Percentiles rank a stretch among this genome's conserved stretches.
Evolutionary conservation across 805 yeast genomes (phyloP).

Genomic region (Kockiozyma suomiensis): DNA sequence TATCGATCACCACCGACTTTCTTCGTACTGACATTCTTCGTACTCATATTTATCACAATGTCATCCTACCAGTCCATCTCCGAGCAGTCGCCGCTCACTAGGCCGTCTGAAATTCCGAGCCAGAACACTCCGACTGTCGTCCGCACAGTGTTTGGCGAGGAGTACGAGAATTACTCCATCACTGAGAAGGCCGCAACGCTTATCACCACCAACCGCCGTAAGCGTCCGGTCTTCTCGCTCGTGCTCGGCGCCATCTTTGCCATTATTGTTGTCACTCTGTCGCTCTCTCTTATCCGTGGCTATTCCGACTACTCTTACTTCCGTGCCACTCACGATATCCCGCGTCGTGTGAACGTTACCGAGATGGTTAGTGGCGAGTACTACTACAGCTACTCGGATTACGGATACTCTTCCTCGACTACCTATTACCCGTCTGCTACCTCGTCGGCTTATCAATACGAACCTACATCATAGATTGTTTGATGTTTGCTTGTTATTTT

Average conservation of each 20-base stretch:
- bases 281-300: slow-evolving; percentile 30
- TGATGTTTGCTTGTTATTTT: not conserved
- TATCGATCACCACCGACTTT: not conserved
- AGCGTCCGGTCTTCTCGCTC: slow-evolving; percentile 32
- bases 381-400: slow-evolving; percentile 22
- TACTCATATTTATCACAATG: slow-evolving; percentile 4
- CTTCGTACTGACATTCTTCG: not conserved
- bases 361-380: slow-evolving; percentile 30
- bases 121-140: slow-evolving; percentile 16
- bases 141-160: slow-evolving; percentile 29
- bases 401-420: not conserved
- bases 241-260: slow-evolving; percentile 27
- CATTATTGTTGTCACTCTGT: slow-evolving; percentile 26
- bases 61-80: slow-evolving; percentile 25
- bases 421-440: slow-evolving; percentile 10
- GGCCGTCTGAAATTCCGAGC: slow-evolving; percentile 25
- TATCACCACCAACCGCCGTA: slow-evolving; percentile 32
- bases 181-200: slow-evolving; percentile 33
- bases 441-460: not conserved
- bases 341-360: slow-evolving; percentile 32
- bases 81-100: slow-evolving; percentile 27
- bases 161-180: slow-evolving; percentile 21
- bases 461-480: not conserved
- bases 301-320: slow-evolving; percentile 30
- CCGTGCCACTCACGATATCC: slow-evolving; percentile 30